A percentile compares a stretch with the other conserved stretches of the same genome.
Conservation (phyloP, 2,329 filamentous ascomycete genomes). For the Fusarium sp. region DNA sequence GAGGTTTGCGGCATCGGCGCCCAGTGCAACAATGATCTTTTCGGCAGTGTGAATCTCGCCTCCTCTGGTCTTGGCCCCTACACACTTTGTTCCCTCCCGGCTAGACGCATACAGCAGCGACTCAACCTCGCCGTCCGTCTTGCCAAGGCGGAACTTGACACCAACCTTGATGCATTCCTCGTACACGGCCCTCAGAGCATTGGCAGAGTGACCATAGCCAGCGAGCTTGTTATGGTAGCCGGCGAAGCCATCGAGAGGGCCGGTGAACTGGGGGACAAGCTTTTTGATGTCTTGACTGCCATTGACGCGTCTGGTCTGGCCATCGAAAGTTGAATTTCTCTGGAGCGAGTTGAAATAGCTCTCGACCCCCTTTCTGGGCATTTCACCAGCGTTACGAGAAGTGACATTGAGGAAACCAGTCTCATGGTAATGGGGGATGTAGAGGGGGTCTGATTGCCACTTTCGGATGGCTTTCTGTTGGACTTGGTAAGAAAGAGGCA, state of each 20-base stretch:
- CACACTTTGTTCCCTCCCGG: conserved; percentile 14
- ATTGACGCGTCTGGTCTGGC: conserved; percentile 12
- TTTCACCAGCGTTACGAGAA: conserved; percentile 14
- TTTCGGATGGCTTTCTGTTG: conserved; percentile 22
- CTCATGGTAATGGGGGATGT: conserved; percentile 22
- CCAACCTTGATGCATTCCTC: conserved; percentile 24
- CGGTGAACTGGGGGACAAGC: conserved; percentile 21
- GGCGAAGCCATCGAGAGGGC: conserved; percentile 12
- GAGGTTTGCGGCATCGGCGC: conserved; percentile 17
- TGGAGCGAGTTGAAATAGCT: conserved; percentile 24
- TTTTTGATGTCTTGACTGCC: conserved; percentile 18
- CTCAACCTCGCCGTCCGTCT: conserved; percentile 19
- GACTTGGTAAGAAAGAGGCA: not conserved
- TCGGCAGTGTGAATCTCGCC: conserved; percentile 21
- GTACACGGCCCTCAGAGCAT: conserved; percentile 25
- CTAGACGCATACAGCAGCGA: conserved; percentile 18
- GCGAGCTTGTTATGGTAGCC: conserved; percentile 30
- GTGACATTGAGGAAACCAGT: conserved; percentile 32
- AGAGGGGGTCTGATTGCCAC: conserved; percentile 27
- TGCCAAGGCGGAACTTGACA: conserved; percentile 17
- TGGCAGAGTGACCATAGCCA: conserved; percentile 21
- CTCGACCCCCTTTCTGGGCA: conserved; percentile 22
- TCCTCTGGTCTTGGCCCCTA: conserved; percentile 14
- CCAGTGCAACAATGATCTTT: conserved; percentile 20
- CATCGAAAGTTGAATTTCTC: conserved; percentile 23